Evolutionary conservation across 2,329 filamentous ascomycete species (phyloP).

Genomic region (Fusarium sp.): DNA sequence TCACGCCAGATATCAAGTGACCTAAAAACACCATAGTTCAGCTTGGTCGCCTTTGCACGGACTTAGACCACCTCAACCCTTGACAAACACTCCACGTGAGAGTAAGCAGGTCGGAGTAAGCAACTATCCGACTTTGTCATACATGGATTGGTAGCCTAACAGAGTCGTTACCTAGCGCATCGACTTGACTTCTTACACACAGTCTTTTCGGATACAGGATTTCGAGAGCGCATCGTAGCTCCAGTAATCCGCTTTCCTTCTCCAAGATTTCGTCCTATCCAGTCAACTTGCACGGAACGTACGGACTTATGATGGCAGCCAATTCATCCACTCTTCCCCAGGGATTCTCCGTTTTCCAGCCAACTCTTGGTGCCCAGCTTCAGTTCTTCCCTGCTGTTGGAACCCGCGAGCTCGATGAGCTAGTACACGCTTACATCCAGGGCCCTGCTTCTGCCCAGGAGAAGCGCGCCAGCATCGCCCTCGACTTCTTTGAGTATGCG

Average conservation of each 20-base stretch:
- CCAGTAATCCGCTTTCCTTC: neutral
- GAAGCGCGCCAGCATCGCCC: constrained; percentile 67
- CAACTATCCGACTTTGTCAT: constrained; percentile 29
- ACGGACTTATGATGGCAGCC: constrained; percentile 43
- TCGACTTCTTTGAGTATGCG: constrained; percentile 68
- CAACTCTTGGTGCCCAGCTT: constrained; percentile 64
- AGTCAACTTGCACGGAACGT: constrained; percentile 15
- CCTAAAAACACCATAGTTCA: constrained; percentile 22
- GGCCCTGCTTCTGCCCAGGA: constrained; percentile 65
- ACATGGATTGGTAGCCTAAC: constrained; percentile 20
- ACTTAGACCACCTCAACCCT: neutral
- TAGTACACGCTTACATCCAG: constrained; percentile 68
- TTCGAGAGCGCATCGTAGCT: constrained; percentile 24
- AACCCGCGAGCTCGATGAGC: constrained; percentile 67
- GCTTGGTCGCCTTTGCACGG: constrained; percentile 1
- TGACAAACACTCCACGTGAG: constrained; percentile 24
- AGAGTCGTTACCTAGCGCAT: constrained; percentile 8
- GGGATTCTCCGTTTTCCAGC: constrained; percentile 71
- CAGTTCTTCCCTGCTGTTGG: constrained; percentile 75
- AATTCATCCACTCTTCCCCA: constrained; percentile 48
- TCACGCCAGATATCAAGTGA: constrained; percentile 21
- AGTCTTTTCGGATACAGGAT: constrained; percentile 5
- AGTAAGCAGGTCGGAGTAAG: constrained; percentile 42
- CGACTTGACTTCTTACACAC: constrained; percentile 7
- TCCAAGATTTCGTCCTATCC: constrained; percentile 25